Percentiles rank a stretch among this genome's conserved stretches.
These are phyloP conservation scores for Clitopilus passeckerianus DNA, from an alignment of 768 basidiomycete genomes.

Conservation along the genomic window DNA sequence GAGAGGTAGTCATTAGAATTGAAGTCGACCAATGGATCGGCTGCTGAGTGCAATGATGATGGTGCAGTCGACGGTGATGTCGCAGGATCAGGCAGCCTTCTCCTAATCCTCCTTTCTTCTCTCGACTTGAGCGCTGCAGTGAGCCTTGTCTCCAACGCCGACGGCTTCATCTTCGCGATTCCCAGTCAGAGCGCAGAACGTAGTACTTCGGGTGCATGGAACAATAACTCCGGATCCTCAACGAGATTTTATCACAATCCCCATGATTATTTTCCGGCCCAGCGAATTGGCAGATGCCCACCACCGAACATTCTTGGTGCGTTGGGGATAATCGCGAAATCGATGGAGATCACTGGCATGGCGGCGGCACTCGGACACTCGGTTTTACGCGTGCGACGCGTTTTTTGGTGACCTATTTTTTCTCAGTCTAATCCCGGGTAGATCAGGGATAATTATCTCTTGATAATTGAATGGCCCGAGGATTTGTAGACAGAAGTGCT, in stretches of 20 bases:
- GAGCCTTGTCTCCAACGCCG: conserved; percentile 32
- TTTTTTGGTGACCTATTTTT: too few relatives aligned
- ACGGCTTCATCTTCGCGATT: conserved; percentile 4
- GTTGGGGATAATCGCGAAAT: neutral
- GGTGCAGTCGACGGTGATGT: conserved; percentile 30
- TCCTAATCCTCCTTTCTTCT: conserved; percentile 61
- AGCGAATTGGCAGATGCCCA: neutral
- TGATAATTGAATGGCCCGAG: neutral
- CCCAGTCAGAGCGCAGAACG: too few relatives aligned
- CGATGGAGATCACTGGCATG: neutral
- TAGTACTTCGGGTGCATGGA: neutral
- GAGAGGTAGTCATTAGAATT: conserved; percentile 95
- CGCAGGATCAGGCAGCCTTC: conserved; percentile 56
- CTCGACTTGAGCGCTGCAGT: conserved; percentile 56
- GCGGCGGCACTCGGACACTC: neutral
- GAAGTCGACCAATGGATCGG: conserved; percentile 51
- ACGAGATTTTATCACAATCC: neutral
- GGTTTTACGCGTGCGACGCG: neutral
- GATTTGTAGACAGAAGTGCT: too few relatives aligned
- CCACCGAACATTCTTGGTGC: neutral
- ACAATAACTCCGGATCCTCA: neutral
- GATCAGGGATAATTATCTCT: neutral
- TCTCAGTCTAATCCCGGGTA: neutral
- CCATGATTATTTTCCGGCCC: neutral
- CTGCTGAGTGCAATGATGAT: conserved; percentile 8